These are phyloP conservation scores for Chlorella vulgaris DNA, from an alignment of 139 green algal species.

Conservation along the genomic window DNA sequence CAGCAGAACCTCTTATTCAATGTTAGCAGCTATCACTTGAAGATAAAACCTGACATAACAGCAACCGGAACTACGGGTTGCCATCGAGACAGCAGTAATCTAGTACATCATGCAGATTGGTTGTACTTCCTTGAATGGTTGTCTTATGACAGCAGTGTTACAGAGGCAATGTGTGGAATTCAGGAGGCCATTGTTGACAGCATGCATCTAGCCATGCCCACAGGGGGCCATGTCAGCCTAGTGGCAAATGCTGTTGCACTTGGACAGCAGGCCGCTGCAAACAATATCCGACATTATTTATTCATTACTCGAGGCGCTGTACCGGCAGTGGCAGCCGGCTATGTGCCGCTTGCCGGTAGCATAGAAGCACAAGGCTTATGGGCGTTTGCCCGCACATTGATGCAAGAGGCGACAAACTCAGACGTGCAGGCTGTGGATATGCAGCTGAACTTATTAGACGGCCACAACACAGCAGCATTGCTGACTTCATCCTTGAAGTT, in stretches of 20 bases:
- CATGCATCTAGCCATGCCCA: not conserved
- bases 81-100: not conserved
- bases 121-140: not conserved
- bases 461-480: no score
- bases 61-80: no score
- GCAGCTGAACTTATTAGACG: not conserved
- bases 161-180: not conserved
- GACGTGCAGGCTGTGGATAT: not conserved
- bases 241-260: not conserved
- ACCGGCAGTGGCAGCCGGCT: not conserved
- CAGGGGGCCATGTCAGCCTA: not conserved
- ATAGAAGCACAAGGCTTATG: not conserved
- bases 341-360: no score
- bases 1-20: no score
- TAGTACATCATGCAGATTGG: not conserved
- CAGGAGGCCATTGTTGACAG: not conserved
- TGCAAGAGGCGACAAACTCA: not conserved
- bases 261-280: not conserved
- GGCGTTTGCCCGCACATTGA: not conserved
- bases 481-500: no score
- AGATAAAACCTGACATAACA: no score
- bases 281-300: not conserved
- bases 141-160: not conserved
- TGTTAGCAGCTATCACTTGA: no score
- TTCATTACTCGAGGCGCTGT: not conserved